phyloP scores from a whole-genome alignment of 352 stramenopile species.

The Pythium scleroteichum region DNA sequence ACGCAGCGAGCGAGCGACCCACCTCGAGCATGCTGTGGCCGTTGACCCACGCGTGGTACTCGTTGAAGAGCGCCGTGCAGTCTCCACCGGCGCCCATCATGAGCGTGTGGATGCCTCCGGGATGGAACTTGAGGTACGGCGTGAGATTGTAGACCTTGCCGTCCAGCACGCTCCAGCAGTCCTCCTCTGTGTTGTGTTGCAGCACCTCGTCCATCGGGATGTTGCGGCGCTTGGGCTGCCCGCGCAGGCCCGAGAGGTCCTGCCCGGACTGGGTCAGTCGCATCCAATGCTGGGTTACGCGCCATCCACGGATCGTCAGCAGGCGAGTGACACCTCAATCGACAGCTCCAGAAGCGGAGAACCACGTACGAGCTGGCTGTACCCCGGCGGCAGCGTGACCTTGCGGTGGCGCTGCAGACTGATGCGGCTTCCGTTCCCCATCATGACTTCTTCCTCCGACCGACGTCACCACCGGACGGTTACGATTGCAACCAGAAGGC shows the following conservation, averaged over 20 bases:
- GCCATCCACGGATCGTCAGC: constrained; percentile 2
- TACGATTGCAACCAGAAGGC: too few species aligned
- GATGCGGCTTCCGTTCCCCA: constrained; percentile 57
- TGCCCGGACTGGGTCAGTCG: constrained; percentile 76
- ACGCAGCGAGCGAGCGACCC: background rate
- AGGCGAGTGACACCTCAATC: background rate
- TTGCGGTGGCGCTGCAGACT: constrained; percentile 75
- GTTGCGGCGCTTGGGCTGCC: constrained; percentile 47
- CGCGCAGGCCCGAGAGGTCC: constrained; percentile 82
- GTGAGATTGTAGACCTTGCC: constrained; percentile 95
- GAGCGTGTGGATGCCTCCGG: constrained; percentile 93
- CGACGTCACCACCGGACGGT: too few species aligned
- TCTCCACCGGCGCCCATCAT: constrained; percentile 92
- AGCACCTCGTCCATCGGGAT: constrained; percentile 88
- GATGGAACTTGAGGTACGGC: constrained; percentile 97
- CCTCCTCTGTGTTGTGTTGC: constrained; percentile 84
- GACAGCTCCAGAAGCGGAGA: background rate
- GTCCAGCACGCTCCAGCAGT: constrained; percentile 94
- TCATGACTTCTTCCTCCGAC: constrained; percentile 22
- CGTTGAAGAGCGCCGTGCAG: constrained; percentile 95
- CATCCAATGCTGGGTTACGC: constrained; percentile 89
- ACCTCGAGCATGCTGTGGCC: constrained; percentile 87
- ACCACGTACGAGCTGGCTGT: constrained; percentile 84
- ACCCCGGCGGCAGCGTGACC: constrained; percentile 84
- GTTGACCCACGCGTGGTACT: constrained; percentile 97